These are phyloP conservation scores for Aspergillus nidulans DNA, from an alignment of 495 filamentous ascomycete genomes.

Conservation along the genomic window DNA sequence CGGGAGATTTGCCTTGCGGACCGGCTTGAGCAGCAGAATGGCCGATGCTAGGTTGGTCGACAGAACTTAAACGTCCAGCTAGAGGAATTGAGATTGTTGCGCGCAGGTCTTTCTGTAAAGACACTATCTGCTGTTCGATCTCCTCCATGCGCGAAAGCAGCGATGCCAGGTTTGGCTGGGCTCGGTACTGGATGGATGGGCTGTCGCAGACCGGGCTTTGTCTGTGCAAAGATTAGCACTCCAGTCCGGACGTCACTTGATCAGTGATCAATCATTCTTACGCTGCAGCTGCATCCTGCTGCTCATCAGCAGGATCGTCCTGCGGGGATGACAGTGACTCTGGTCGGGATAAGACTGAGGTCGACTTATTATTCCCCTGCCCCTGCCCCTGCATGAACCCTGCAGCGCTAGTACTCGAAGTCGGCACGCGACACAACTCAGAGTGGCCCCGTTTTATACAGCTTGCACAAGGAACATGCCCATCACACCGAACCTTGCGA, in stretches of 20 bases:
- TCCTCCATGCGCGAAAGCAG: slow-evolving; percentile 17
- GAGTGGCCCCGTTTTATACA: slow-evolving; percentile 60
- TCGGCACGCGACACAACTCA: slow-evolving; percentile 45
- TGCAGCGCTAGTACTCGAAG: slow-evolving; percentile 2
- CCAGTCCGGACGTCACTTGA: no score
- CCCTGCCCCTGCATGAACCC: background rate
- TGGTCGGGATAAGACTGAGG: no score
- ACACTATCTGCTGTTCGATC: slow-evolving; percentile 21
- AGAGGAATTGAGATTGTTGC: background rate
- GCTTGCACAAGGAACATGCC: slow-evolving; percentile 58
- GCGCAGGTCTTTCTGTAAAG: slow-evolving; percentile 20
- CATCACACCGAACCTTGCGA: slow-evolving; percentile 53
- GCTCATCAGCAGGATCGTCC: background rate
- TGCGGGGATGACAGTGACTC: background rate
- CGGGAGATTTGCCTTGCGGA: slow-evolving; percentile 14
- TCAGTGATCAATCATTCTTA: no score
- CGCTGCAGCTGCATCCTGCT: slow-evolving; percentile 4
- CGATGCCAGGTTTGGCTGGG: background rate
- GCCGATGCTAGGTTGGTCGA: no score
- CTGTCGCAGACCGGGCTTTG: no score
- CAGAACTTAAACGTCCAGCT: no score
- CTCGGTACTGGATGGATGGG: no score
- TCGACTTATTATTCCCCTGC: no score
- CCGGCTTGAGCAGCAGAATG: background rate
- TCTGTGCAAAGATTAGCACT: no score